These are phyloP conservation scores for Paecilomyces formosus DNA, from an alignment of 2,329 filamentous ascomycete genomes.

Conservation along the genomic window DNA sequence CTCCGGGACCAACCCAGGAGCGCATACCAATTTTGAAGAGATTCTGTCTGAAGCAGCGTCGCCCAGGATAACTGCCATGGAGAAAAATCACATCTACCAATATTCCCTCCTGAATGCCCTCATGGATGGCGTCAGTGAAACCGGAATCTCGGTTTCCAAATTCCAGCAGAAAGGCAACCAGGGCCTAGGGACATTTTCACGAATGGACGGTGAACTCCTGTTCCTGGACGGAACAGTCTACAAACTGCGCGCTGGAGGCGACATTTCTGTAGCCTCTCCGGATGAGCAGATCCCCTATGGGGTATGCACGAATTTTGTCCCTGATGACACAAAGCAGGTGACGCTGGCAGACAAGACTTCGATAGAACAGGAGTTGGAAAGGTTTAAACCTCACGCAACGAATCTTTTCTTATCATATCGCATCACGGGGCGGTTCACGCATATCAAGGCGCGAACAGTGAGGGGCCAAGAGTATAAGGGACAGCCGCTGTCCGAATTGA, in stretches of 20 bases:
- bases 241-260: constrained; percentile 32
- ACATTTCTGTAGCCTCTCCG: constrained; percentile 22
- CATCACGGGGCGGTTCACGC: constrained; percentile 13
- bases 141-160: constrained; percentile 40
- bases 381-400: constrained; percentile 10
- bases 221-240: constrained; percentile 35
- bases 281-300: constrained; percentile 34
- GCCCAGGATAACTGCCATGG: constrained; percentile 1
- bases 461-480: constrained; percentile 20
- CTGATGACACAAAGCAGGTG: constrained; percentile 11
- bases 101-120: constrained; percentile 37
- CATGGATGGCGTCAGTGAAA: constrained; percentile 40
- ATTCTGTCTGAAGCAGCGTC: not conserved
- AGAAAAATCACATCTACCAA: constrained; percentile 38
- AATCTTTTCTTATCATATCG: constrained; percentile 23
- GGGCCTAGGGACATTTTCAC: constrained; percentile 42
- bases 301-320: constrained; percentile 21
- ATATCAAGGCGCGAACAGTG: constrained; percentile 19
- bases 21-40: not conserved
- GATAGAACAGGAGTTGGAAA: constrained; percentile 12
- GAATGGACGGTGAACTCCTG: constrained; percentile 39
- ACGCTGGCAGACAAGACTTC: not conserved
- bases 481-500: constrained; percentile 23
- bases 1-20: not conserved
- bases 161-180: constrained; percentile 42